Evolutionary conservation across 116 monocot genomes (phyloP).

Genomic region (Trichopus zeylanicus): DNA sequence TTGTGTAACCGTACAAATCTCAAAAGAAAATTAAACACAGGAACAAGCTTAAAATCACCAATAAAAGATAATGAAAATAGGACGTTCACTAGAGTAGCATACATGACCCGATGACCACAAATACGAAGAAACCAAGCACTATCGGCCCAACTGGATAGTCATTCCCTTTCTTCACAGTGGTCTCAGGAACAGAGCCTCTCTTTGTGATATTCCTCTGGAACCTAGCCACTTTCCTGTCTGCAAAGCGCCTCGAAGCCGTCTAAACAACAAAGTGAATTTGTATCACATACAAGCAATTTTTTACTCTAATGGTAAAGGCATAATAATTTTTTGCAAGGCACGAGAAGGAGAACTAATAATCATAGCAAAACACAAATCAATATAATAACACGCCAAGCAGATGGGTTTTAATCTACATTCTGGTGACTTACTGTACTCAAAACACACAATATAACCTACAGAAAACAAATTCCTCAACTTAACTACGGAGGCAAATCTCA

Average conservation of each 20-base stretch:
- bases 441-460: too few relatives aligned
- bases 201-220: conserved; percentile 89
- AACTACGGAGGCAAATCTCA: too few relatives aligned
- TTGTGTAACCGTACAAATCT: too few relatives aligned
- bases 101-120: conserved; percentile 93
- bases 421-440: too few relatives aligned
- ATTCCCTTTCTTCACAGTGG: conserved; percentile 57
- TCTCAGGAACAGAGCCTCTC: conserved; percentile 71
- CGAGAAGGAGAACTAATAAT: too few relatives aligned
- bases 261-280: conserved; percentile 3
- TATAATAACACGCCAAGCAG: too few relatives aligned
- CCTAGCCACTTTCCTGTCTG: conserved; percentile 68
- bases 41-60: neutral
- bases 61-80: neutral
- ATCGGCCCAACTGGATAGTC: conserved; percentile 85
- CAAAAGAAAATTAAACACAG: too few relatives aligned
- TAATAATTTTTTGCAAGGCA: too few relatives aligned
- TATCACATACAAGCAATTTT: neutral
- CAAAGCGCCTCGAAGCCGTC: conserved; percentile 87
- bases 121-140: conserved; percentile 73
- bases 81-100: conserved; percentile 5
- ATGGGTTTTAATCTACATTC: too few relatives aligned
- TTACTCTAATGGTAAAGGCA: neutral
- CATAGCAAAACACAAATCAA: too few relatives aligned
- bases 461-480: too few relatives aligned